These are phyloP conservation scores for Cunninghamia lanceolata DNA, from an alignment of 75 land plant species.

Conservation along the genomic window DNA sequence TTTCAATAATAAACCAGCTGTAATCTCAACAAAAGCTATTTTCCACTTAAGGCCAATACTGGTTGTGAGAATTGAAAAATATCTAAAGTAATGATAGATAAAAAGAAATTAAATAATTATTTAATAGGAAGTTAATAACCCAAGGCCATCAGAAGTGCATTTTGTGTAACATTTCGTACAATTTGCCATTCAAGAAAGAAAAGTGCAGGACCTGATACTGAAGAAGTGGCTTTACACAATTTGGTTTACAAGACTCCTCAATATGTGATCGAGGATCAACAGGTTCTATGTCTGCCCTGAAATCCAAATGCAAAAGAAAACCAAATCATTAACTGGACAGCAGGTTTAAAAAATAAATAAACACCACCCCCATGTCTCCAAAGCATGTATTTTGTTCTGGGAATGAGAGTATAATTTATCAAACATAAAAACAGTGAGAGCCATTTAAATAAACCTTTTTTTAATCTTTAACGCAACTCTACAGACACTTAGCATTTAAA, in stretches of 20 bases:
- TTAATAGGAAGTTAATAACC: neutral
- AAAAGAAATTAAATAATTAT: neutral
- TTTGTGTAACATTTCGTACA: neutral
- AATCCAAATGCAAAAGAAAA: neutral
- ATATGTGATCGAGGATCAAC: slow-evolving; percentile 37
- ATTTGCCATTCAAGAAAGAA: neutral
- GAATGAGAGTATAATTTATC: neutral
- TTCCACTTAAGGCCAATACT: neutral
- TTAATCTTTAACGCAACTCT: neutral
- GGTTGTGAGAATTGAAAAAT: neutral
- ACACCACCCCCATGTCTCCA: neutral
- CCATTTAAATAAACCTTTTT: neutral
- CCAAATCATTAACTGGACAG: neutral
- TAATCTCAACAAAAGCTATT: neutral
- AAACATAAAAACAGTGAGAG: neutral
- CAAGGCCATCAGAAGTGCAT: neutral
- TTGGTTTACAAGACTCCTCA: slow-evolving; percentile 42
- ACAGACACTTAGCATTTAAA: neutral
- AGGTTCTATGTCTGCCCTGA: slow-evolving; percentile 22
- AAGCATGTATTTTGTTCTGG: too few species aligned
- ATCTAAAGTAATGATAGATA: neutral
- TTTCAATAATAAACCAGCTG: neutral
- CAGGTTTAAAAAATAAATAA: neutral
- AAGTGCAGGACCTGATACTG: slow-evolving; percentile 28
- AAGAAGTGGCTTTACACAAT: slow-evolving; percentile 40